Percentiles rank a stretch among this genome's conserved stretches.
phyloP scores from a whole-genome alignment of 441 rosid genomes.

The Iberis amara region DNA sequence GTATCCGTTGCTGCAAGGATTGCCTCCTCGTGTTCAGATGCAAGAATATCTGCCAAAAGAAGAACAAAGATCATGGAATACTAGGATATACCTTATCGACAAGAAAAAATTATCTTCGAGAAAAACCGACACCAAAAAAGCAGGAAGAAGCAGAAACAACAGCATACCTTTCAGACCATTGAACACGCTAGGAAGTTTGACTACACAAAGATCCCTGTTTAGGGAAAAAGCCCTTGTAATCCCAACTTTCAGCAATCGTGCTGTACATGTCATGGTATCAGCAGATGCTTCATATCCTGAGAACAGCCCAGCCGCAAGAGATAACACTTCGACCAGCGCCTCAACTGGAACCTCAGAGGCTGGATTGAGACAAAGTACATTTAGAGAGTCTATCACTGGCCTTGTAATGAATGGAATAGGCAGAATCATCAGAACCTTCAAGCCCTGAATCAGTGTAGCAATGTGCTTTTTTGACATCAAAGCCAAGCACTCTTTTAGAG shows the following conservation, averaged over 20 bases:
- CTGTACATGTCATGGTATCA: constrained; percentile 63
- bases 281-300: constrained; percentile 61
- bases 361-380: constrained; percentile 51
- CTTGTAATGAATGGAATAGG: constrained; percentile 55
- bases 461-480: constrained; percentile 55
- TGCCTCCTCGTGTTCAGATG: constrained; percentile 88
- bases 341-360: constrained; percentile 58
- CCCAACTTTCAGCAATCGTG: constrained; percentile 76
- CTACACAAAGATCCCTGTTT: constrained; percentile 59
- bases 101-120: constrained; percentile 12
- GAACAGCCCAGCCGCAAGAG: constrained; percentile 46
- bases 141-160: constrained; percentile 11
- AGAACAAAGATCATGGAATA: constrained; percentile 12
- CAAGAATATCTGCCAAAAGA: constrained; percentile 61
- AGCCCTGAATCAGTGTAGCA: constrained; percentile 52
- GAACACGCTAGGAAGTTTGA: constrained; percentile 65
- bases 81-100: constrained; percentile 8
- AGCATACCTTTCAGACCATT: constrained; percentile 70
- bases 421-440: constrained; percentile 54
- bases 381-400: constrained; percentile 68
- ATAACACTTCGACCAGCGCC: constrained; percentile 58
- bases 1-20: constrained; percentile 73
- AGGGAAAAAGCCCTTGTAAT: constrained; percentile 57
- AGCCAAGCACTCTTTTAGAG: constrained; percentile 76
- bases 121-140: background rate